Conservation (phyloP, 2,329 filamentous ascomycete species). For the Neodidymelliopsis sp. region DNA sequence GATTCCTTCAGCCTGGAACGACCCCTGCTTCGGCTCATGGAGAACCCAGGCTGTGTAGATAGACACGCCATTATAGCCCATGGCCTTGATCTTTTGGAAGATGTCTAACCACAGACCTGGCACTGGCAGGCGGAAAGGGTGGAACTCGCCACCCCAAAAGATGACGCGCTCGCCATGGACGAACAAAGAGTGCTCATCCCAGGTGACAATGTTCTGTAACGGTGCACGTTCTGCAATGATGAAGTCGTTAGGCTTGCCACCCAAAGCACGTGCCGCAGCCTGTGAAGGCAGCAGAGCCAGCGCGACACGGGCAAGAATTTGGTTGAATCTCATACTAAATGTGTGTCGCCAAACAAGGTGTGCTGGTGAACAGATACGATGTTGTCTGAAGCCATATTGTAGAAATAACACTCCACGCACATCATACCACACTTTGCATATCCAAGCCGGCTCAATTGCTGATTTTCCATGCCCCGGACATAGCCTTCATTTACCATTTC, state of each 20-base stretch:
- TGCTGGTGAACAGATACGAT: background rate
- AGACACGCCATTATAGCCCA: slow-evolving; percentile 79
- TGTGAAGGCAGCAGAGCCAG: slow-evolving; percentile 10
- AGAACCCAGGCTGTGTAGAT: slow-evolving; percentile 81
- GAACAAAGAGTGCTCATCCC: slow-evolving; percentile 74
- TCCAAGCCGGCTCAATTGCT: slow-evolving; percentile 8
- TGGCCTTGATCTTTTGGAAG: slow-evolving; percentile 80
- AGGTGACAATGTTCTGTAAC: slow-evolving; percentile 69
- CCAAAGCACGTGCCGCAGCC: slow-evolving; percentile 51
- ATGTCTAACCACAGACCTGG: slow-evolving; percentile 71
- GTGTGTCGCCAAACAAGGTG: background rate
- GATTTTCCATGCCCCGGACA: slow-evolving; percentile 4
- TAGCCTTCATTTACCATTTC: background rate
- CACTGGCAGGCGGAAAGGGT: slow-evolving; percentile 70
- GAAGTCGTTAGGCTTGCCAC: slow-evolving; percentile 56
- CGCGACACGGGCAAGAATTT: background rate
- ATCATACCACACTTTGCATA: background rate
- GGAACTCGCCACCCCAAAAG: slow-evolving; percentile 75
- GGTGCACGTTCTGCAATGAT: slow-evolving; percentile 56
- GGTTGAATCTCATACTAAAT: slow-evolving; percentile 9
- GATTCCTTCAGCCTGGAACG: slow-evolving; percentile 73
- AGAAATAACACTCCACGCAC: slow-evolving; percentile 6
- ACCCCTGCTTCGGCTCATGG: slow-evolving; percentile 72
- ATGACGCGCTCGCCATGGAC: slow-evolving; percentile 72
- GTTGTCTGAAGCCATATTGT: background rate